Percentiles rank a stretch among this genome's conserved stretches.
These are phyloP conservation scores for Suhomyces kunorum DNA, from an alignment of 1,139 yeast species.

Conservation along the genomic window DNA sequence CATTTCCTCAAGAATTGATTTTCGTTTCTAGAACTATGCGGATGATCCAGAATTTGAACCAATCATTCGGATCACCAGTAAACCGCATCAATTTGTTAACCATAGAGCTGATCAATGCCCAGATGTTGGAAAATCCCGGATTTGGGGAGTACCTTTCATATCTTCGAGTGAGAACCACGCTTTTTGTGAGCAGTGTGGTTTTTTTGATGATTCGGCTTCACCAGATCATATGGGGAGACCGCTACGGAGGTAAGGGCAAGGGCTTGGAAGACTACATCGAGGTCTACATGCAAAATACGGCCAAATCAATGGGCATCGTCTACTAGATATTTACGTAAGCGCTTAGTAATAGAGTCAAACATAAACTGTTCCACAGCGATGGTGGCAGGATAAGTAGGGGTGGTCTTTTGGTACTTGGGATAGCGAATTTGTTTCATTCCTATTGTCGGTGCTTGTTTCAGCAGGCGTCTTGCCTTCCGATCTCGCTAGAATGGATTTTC, in stretches of 20 bases:
- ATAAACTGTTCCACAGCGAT: no score
- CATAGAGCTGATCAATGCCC: conserved; percentile 46
- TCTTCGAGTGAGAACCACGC: conserved; percentile 35
- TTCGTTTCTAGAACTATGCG: conserved; percentile 73
- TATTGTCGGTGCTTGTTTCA: no score
- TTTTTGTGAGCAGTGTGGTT: conserved; percentile 45
- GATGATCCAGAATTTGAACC: conserved; percentile 70
- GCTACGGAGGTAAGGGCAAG: conserved; percentile 33
- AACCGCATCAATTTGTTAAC: conserved; percentile 69
- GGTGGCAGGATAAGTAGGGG: no score
- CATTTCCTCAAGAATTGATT: conserved; percentile 65
- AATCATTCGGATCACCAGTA: conserved; percentile 68
- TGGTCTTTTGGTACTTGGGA: no score
- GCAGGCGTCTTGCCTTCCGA: no score
- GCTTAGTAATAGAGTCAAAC: background rate
- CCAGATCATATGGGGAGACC: conserved; percentile 38
- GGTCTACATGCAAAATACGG: conserved; percentile 42
- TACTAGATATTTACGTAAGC: background rate
- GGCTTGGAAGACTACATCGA: conserved; percentile 54
- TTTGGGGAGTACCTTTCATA: conserved; percentile 26
- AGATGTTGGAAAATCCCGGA: conserved; percentile 19
- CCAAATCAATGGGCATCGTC: conserved; percentile 38
- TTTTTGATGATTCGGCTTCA: conserved; percentile 44
- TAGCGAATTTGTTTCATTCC: no score
- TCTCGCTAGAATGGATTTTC: no score